Base-by-base conservation (phyloP, 2,329 filamentous ascomycete genomes). In the Paraconiothyrium brasiliense region DNA sequence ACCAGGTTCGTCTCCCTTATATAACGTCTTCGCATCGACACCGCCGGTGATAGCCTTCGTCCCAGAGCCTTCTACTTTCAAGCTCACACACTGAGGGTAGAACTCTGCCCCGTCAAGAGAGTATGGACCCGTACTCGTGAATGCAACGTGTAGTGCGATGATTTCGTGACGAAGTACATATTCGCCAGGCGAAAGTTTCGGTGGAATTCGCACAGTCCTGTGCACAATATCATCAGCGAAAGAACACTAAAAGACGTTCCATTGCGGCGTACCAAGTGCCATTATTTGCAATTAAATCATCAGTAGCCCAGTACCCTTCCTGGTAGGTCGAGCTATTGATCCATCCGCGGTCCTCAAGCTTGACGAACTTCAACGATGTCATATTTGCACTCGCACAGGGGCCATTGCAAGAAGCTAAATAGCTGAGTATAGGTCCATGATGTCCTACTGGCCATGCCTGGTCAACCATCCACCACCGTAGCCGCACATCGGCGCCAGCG, bases 51-150 rank as follows among this genome's bases (percentile, higher is more conserved):
- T 61, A 16, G 71, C 73, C 39, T 67, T 69, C 24, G 72, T 74
- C 27, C 82, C 82, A 30, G 73, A 71, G 24, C 82, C 82, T n/a
- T 52, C 59, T 51, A 85, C 75, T 59, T 80, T 69, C 22, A 85
- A 67, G 70, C 82, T 84, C 54, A 84, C 71, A 66, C 84, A 86
- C 69, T 84, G 81, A 41, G 78, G 83, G 70, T 82, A 85, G 72
- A 79, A 80, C 78, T 82, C 84, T 4, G 83, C 83, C n/a, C 83
- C 82, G 54, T 81, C 78, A 1, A 72, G 63, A 2, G 70, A 63
- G 48, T 72, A 79, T 3, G 71, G 67, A 1, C 83, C 68, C 10
- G 54, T 61, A 11, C 60, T 59, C 6, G 76, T 73, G n/a, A 71
- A 64, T 4, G 80, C 78, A 0, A 74, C 69, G 60, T 82, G 79